A percentile compares a stretch with the other conserved stretches of the same genome.
These are phyloP conservation scores for Penicillium malachiteum DNA, from an alignment of 495 filamentous ascomycete species.

Conservation along the genomic window DNA sequence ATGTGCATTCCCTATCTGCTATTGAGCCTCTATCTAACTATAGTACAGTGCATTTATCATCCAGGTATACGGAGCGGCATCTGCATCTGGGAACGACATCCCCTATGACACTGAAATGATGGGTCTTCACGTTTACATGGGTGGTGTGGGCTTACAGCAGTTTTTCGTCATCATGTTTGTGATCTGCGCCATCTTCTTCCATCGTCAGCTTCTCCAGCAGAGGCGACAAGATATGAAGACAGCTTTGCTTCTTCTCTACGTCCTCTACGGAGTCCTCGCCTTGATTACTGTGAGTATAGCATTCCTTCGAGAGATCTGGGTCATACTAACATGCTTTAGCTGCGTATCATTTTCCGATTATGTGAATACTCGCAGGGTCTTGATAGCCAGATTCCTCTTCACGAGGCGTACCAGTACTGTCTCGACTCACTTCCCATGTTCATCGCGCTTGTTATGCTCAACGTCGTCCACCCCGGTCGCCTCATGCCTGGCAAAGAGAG, in stretches of 20 bases:
- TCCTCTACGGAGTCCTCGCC: conserved; percentile 40
- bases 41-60: conserved; percentile 20
- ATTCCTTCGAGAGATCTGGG: neutral
- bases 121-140: conserved; percentile 52
- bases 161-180: conserved; percentile 48
- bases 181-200: conserved; percentile 41
- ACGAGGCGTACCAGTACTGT: conserved; percentile 55
- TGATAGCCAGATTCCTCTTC: conserved; percentile 20
- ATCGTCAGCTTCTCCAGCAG: conserved; percentile 23
- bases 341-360: conserved; percentile 59
- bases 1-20: neutral
- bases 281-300: conserved; percentile 39
- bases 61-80: conserved; percentile 15
- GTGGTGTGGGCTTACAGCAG: conserved; percentile 51
- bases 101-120: conserved; percentile 20
- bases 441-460: conserved; percentile 44
- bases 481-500: conserved; percentile 45
- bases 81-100: conserved; percentile 6
- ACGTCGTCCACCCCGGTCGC: conserved; percentile 51
- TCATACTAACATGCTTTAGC: conserved; percentile 1
- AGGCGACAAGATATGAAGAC: conserved; percentile 2
- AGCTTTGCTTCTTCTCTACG: conserved; percentile 34
- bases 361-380: conserved; percentile 51
- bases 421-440: conserved; percentile 61
- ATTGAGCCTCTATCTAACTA: neutral